Evolutionary conservation across 1,284 basidiomycete genomes (phyloP).

Genomic region (Puccinia triticina): DNA sequence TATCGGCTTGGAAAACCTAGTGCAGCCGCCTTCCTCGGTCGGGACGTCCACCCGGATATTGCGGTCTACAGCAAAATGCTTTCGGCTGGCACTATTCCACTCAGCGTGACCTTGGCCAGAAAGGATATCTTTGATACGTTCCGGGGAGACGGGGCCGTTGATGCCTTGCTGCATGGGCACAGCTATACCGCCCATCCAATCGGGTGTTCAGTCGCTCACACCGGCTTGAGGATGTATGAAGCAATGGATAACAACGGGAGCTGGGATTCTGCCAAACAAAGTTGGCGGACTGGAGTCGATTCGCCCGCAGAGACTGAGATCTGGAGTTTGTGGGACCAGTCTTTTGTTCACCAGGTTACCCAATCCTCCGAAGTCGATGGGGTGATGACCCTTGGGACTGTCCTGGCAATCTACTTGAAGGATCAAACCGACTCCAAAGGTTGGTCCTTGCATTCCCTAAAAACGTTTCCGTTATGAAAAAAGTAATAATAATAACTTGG

Average conservation of each 20-base stretch:
- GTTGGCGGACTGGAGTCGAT: slow-evolving; percentile 62
- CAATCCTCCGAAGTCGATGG: slow-evolving; percentile 68
- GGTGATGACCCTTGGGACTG: slow-evolving; percentile 83
- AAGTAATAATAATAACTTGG: not conserved
- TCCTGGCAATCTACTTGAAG: slow-evolving; percentile 78
- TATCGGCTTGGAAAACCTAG: slow-evolving; percentile 79
- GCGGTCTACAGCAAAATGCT: slow-evolving; percentile 90
- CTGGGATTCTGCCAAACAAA: slow-evolving; percentile 67
- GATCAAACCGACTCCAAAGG: slow-evolving; percentile 65
- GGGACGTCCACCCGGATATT: slow-evolving; percentile 72
- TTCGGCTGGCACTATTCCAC: slow-evolving; percentile 87
- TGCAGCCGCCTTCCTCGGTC: slow-evolving; percentile 70
- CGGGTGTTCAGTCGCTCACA: slow-evolving; percentile 86
- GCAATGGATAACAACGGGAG: slow-evolving; percentile 63
- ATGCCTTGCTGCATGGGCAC: slow-evolving; percentile 90
- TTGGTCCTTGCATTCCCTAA: not conserved
- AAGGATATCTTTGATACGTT: slow-evolving; percentile 80
- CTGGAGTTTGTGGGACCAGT: slow-evolving; percentile 87
- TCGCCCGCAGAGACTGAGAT: slow-evolving; percentile 59
- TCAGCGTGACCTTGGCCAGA: slow-evolving; percentile 81
- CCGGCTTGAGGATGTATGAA: slow-evolving; percentile 71
- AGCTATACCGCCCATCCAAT: slow-evolving; percentile 90
- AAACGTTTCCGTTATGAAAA: too few species aligned
- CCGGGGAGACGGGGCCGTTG: slow-evolving; percentile 72
- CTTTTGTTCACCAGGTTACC: slow-evolving; percentile 72